These are phyloP conservation scores for Pseudogymnoascus sp. DNA, from an alignment of 2,329 filamentous ascomycete species.

Conservation along the genomic window DNA sequence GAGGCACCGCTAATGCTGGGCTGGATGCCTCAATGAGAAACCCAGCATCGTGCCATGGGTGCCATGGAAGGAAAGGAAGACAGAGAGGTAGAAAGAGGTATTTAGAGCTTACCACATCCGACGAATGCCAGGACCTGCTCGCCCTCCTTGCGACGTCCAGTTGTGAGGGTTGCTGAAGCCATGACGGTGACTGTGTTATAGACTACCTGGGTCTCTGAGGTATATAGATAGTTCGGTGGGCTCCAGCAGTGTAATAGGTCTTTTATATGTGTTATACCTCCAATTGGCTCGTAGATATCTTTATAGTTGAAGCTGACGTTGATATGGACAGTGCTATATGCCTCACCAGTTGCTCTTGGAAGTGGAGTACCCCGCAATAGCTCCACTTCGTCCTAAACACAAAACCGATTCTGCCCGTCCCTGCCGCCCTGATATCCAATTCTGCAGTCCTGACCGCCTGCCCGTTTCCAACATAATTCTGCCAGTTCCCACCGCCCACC, in stretches of 20 bases:
- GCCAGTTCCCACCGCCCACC: not conserved
- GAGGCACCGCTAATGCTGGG: not conserved
- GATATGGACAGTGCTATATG: not conserved
- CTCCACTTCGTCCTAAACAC: not conserved
- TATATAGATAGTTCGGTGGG: not conserved
- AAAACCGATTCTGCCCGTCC: not conserved
- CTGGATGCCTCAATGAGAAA: not conserved
- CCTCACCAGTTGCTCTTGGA: not conserved
- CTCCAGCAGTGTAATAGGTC: not conserved
- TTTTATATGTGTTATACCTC: not conserved
- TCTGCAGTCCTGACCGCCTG: not conserved
- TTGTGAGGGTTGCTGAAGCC: not conserved
- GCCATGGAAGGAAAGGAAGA: not conserved
- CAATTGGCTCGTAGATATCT: not conserved
- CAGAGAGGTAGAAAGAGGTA: not conserved
- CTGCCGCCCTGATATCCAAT: not conserved
- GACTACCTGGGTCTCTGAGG: not conserved
- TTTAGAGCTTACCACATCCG: not conserved
- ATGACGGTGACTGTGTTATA: not conserved
- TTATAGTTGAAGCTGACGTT: not conserved
- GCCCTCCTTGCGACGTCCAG: not conserved
- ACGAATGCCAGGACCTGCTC: not conserved
- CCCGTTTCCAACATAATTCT: not conserved
- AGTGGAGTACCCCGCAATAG: conserved; percentile 4
- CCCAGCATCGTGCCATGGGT: not conserved